Evolutionary conservation across 2,329 filamentous ascomycete genomes (phyloP).

Genomic region (Furcasterigmium sp.): DNA sequence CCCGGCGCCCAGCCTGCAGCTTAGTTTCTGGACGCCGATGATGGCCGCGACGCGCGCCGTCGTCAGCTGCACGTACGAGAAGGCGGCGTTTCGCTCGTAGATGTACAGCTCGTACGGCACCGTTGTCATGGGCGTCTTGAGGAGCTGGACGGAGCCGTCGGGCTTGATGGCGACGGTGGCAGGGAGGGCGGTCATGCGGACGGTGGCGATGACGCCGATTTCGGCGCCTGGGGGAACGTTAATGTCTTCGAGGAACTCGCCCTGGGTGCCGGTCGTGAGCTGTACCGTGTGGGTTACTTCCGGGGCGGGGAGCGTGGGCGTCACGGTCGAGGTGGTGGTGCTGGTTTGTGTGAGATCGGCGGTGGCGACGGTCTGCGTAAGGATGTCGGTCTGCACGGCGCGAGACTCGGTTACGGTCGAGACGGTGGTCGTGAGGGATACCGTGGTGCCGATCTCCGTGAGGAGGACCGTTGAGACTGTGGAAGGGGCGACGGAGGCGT

Average conservation of each 20-base stretch:
- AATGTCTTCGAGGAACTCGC: slow-evolving; percentile 1
- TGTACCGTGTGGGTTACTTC: slow-evolving; percentile 1
- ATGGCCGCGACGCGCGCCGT: neutral
- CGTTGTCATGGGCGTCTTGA: neutral
- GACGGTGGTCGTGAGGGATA: slow-evolving; percentile 5
- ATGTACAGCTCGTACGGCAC: too few relatives aligned
- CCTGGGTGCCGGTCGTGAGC: neutral
- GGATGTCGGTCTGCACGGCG: slow-evolving; percentile 3
- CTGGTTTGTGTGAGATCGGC: slow-evolving; percentile 5
- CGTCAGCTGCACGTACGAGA: neutral
- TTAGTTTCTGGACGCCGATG: neutral
- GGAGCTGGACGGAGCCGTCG: neutral
- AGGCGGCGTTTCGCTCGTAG: neutral
- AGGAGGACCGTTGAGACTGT: slow-evolving; percentile 3
- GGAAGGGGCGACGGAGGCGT: slow-evolving; percentile 2
- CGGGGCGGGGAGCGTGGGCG: neutral
- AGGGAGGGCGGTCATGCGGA: neutral
- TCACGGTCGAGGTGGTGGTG: slow-evolving; percentile 2
- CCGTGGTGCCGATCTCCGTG: slow-evolving; percentile 1
- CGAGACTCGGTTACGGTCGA: slow-evolving; percentile 2
- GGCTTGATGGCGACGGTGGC: too few relatives aligned
- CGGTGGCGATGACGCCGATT: slow-evolving; percentile 3
- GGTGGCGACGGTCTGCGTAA: neutral
- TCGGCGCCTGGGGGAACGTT: slow-evolving; percentile 4
- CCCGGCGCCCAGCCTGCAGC: too few relatives aligned